Evolutionary conservation across 2,329 filamentous ascomycete genomes (phyloP).

Genomic region (Trichoderma cornu-damae): DNA sequence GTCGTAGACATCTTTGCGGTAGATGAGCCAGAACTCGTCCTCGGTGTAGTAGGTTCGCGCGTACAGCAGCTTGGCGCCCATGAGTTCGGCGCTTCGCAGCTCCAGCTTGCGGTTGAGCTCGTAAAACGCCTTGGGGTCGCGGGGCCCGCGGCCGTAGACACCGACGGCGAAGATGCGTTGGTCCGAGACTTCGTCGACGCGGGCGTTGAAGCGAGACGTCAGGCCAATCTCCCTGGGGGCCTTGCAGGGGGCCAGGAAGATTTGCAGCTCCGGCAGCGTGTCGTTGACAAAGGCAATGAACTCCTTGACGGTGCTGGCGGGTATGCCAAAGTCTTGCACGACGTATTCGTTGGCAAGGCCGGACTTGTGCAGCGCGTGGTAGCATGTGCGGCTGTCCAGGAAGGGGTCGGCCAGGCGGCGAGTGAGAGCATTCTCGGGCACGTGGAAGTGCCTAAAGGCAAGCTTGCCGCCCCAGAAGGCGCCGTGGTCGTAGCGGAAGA

Average conservation of each 20-base stretch:
- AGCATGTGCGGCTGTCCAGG: conserved; percentile 49
- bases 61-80: conserved; percentile 53
- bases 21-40: conserved; percentile 50
- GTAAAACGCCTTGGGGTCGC: conserved; percentile 37
- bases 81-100: conserved; percentile 42
- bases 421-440: conserved; percentile 47
- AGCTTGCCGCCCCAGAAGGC: conserved; percentile 50
- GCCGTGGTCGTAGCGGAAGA: conserved; percentile 53
- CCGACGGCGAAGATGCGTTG: conserved; percentile 42
- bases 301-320: conserved; percentile 26
- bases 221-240: conserved; percentile 28
- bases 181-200: conserved; percentile 28
- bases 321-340: conserved; percentile 44
- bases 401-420: conserved; percentile 48
- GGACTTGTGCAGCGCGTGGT: conserved; percentile 47
- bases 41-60: conserved; percentile 51
- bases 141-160: conserved; percentile 40
- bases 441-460: conserved; percentile 48
- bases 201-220: conserved; percentile 32
- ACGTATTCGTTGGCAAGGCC: conserved; percentile 45
- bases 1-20: conserved; percentile 46
- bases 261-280: conserved; percentile 29
- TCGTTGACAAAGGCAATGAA: conserved; percentile 30
- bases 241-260: conserved; percentile 30
- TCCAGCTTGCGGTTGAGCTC: conserved; percentile 46